Evolutionary conservation across 805 yeast species (phyloP), one percentile per base, ranked within the genome.

Genomic region (Blastobotrys mokoenaii): DNA sequence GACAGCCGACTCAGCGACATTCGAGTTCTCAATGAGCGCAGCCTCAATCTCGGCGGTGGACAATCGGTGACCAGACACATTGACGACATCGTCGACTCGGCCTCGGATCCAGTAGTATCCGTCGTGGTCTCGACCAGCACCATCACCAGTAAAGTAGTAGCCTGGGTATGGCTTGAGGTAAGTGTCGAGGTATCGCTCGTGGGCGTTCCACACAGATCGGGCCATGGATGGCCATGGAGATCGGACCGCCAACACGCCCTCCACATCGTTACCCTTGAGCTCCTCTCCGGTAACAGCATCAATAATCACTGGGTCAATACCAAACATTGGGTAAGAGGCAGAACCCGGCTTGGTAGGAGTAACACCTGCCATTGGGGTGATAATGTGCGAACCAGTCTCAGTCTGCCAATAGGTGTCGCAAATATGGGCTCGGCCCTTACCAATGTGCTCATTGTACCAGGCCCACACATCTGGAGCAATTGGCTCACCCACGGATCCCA

Each of bases 351-450:
- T 93, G 51, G 93, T 84, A 56, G 96, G 94, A 37, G 90, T 80
- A 33, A 84, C 82, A 64, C 98, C 97, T n/a, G 97, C 95, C 59
- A 93, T 67, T 51, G 97, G 96, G 38, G 96, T 82, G 65, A 93
- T 83, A 64, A 93, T 73, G 63, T 90, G 97, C 32, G 96, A 84
- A 45, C 98, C 98, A 10, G 95, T 82, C 71, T 93, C 98, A 32
- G 97, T 93, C 72, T 89, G 96, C 98, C 98, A 93, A 77, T 88
- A 88, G 40, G 98, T 93, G 69, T 93, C 98, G 59, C 86, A 81
- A 56, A 90, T 82, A 59, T 88, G 95, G 61, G 95, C 85, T 63
- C 84, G 76, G 49, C 80, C 79, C 59, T 88, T 83, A 61, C 98
- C 98, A 58, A 93, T 81, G 64, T 84, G 77, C 58, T 85, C 90